Conservation (phyloP, 2,329 filamentous ascomycete species). For the Clarireedia hainanense region DNA sequence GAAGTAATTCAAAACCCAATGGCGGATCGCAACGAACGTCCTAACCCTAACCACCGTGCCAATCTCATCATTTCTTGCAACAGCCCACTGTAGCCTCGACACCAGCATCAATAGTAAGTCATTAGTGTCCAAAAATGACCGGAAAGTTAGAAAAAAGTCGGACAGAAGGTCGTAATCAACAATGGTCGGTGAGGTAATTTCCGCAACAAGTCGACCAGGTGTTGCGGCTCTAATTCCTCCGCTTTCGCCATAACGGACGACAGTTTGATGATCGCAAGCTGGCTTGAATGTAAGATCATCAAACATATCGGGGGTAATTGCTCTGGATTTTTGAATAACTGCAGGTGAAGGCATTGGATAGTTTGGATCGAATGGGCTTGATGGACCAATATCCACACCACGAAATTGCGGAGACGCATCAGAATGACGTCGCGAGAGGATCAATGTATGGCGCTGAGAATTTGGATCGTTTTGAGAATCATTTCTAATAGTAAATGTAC, state of each 20-base stretch:
- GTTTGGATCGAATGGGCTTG: constrained; percentile 13
- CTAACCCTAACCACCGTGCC: constrained; percentile 92
- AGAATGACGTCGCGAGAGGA: constrained; percentile 26
- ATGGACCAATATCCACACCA: constrained; percentile 2
- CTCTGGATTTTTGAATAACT: constrained; percentile 20
- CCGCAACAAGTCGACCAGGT: constrained; percentile 81
- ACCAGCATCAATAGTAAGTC: constrained; percentile 79
- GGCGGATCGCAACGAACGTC: constrained; percentile 88
- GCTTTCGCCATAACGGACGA: constrained; percentile 73
- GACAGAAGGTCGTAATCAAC: constrained; percentile 95
- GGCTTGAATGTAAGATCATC: constrained; percentile 74
- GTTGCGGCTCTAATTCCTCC: constrained; percentile 82
- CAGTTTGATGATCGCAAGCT: constrained; percentile 64
- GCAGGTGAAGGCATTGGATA: constrained; percentile 11
- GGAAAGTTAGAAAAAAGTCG: constrained; percentile 95
- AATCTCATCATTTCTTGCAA: constrained; percentile 69
- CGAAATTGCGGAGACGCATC: constrained; percentile 25
- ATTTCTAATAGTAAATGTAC: constrained; percentile 42
- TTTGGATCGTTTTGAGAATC: constrained; percentile 20
- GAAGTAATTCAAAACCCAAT: constrained; percentile 98
- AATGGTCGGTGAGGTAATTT: constrained; percentile 93
- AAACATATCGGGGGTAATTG: constrained; percentile 70
- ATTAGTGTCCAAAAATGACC: constrained; percentile 70
- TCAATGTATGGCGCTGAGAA: constrained; percentile 17
- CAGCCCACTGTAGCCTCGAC: constrained; percentile 78